phyloP scores from a whole-genome alignment of 2,329 filamentous ascomycete species.

The Diaporthe caulivora region DNA sequence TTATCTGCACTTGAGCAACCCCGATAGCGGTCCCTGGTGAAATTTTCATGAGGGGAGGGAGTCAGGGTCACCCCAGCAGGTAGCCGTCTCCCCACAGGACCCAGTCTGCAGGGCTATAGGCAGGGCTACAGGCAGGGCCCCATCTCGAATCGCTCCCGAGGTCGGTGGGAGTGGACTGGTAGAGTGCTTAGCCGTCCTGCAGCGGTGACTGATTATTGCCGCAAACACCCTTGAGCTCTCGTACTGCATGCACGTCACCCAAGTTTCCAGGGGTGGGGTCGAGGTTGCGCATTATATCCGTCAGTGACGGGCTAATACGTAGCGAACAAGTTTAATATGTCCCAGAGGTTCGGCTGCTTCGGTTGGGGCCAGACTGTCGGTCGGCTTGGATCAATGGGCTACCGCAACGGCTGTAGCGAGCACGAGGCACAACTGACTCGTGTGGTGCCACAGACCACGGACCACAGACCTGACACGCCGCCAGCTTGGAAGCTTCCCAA shows the following conservation, averaged over 20 bases:
- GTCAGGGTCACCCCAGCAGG: slow-evolving; percentile 6
- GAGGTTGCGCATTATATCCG: neutral
- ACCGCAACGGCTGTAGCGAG: neutral
- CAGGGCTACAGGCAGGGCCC: neutral
- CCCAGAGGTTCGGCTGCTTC: neutral
- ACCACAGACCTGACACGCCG: neutral
- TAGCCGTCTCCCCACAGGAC: neutral
- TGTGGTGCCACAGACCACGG: neutral
- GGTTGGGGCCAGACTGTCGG: slow-evolving; percentile 13
- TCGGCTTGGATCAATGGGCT: neutral
- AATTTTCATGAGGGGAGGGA: slow-evolving; percentile 27
- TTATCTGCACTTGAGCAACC: slow-evolving; percentile 16
- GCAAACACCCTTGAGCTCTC: neutral
- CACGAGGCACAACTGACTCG: slow-evolving; percentile 4
- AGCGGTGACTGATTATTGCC: neutral
- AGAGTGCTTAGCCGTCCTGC: neutral
- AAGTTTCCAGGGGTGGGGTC: neutral
- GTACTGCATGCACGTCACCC: too few species aligned
- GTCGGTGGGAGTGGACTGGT: slow-evolving; percentile 2
- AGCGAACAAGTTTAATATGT: neutral
- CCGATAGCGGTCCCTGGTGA: slow-evolving; percentile 34
- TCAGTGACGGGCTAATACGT: neutral
- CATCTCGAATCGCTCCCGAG: slow-evolving; percentile 8
- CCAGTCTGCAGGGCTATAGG: neutral
- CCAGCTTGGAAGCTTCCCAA: neutral